These are phyloP conservation scores for Berkeleyomyces rouxiae DNA, from an alignment of 2,329 filamentous ascomycete species.

Conservation along the genomic window DNA sequence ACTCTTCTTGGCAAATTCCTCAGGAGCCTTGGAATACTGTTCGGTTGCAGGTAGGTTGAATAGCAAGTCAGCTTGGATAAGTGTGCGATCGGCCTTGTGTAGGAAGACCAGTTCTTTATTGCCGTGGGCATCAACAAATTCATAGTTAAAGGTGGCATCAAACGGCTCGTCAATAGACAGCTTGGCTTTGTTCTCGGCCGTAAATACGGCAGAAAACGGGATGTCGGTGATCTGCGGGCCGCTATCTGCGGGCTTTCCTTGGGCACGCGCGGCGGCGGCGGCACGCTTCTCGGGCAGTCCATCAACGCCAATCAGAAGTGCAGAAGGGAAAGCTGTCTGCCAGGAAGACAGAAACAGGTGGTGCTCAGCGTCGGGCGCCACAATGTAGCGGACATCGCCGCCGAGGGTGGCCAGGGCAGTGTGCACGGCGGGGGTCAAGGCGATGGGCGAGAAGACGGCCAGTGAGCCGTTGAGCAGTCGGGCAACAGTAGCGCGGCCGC, in stretches of 20 bases:
- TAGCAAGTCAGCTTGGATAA: slow-evolving; percentile 79
- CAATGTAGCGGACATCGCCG: slow-evolving; percentile 62
- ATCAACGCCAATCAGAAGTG: slow-evolving; percentile 66
- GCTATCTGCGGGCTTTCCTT: slow-evolving; percentile 26
- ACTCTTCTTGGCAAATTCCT: neutral
- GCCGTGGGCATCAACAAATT: slow-evolving; percentile 62
- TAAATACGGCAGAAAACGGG: slow-evolving; percentile 52
- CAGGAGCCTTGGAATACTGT: slow-evolving; percentile 50
- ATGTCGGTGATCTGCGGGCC: slow-evolving; percentile 29
- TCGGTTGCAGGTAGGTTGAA: slow-evolving; percentile 84
- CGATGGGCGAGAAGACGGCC: slow-evolving; percentile 82
- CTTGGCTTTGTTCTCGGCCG: slow-evolving; percentile 33
- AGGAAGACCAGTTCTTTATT: slow-evolving; percentile 83
- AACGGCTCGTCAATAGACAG: slow-evolving; percentile 57
- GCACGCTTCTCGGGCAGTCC: slow-evolving; percentile 71
- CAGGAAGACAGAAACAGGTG: slow-evolving; percentile 86
- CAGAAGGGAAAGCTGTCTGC: slow-evolving; percentile 61
- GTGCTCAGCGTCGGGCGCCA: slow-evolving; percentile 81
- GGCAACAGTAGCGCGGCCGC: slow-evolving; percentile 75
- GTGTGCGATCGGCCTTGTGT: slow-evolving; percentile 59
- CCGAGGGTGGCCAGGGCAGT: slow-evolving; percentile 46
- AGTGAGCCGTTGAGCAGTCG: slow-evolving; percentile 61
- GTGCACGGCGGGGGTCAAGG: slow-evolving; percentile 59
- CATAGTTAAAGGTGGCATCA: slow-evolving; percentile 69
- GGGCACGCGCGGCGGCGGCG: slow-evolving; percentile 20